These are phyloP conservation scores for Clarkia xantiana DNA, from an alignment of 345 rosid species.

Conservation along the genomic window DNA sequence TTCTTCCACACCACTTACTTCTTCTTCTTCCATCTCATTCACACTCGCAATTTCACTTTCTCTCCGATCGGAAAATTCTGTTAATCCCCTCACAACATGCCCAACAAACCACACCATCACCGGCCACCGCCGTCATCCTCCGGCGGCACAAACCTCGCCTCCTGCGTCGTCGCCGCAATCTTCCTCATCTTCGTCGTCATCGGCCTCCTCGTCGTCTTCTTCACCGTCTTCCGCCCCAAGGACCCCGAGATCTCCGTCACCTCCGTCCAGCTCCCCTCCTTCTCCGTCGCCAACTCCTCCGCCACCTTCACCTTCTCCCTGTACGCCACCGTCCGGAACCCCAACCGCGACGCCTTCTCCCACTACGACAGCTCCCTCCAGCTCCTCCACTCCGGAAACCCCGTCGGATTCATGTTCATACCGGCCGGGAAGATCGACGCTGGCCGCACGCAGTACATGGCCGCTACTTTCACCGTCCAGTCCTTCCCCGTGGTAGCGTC, in stretches of 20 bases:
- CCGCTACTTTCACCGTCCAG: constrained; percentile 78
- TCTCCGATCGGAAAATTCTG: not conserved
- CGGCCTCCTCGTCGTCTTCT: constrained; percentile 60
- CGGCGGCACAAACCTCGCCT: constrained; percentile 73
- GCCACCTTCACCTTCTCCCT: constrained; percentile 86
- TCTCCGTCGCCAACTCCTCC: constrained; percentile 68
- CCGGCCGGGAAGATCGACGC: constrained; percentile 89
- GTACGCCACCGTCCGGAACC: constrained; percentile 73
- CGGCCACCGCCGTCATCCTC: constrained; percentile 20
- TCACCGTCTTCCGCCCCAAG: constrained; percentile 80
- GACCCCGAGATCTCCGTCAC: constrained; percentile 81
- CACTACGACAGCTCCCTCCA: constrained; percentile 90
- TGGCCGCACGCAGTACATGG: constrained; percentile 77
- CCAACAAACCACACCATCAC: constrained; percentile 5
- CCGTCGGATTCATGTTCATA: constrained; percentile 91
- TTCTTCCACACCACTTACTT: not conserved
- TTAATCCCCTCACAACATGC: not conserved
- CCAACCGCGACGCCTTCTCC: constrained; percentile 71
- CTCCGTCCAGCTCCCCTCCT: constrained; percentile 88
- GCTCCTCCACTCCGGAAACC: constrained; percentile 76
- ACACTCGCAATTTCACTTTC: not conserved
- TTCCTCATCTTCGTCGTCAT: constrained; percentile 62
- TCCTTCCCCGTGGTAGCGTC: constrained; percentile 58
- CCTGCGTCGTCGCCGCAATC: constrained; percentile 78
- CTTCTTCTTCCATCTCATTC: not conserved